phyloP scores from a whole-genome alignment of 2,329 filamentous ascomycete genomes.

The Cladophialophora carrionii region DNA sequence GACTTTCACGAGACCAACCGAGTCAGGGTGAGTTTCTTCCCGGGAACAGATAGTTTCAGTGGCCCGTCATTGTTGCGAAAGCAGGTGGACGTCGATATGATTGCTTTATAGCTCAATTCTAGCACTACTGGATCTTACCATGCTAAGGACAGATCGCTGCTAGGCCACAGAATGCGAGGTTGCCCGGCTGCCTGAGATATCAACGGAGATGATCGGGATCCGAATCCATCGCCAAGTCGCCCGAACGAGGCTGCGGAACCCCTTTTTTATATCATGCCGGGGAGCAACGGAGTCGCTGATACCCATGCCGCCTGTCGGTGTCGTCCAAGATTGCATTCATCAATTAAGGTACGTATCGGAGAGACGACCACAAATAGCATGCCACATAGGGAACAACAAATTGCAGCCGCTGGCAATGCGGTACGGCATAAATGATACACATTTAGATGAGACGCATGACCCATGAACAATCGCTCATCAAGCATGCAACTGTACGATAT shows the following conservation, averaged over 20 bases:
- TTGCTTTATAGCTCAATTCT: not conserved
- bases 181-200: not conserved
- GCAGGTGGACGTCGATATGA: not conserved
- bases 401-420: conserved; percentile 4
- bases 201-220: not conserved
- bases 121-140: not conserved
- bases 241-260: not conserved
- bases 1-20: not conserved
- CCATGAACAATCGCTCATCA: conserved; percentile 10
- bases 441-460: conserved; percentile 16
- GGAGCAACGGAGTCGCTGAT: not conserved
- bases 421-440: conserved; percentile 11
- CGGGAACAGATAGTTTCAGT: not conserved
- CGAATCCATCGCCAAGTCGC: not conserved
- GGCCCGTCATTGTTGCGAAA: not conserved
- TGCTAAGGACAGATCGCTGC: not conserved
- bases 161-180: not conserved
- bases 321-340: not conserved
- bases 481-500: conserved; percentile 2
- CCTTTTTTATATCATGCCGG: not conserved
- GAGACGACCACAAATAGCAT: not conserved
- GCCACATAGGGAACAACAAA: not conserved
- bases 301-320: too few relatives aligned
- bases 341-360: not conserved
- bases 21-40: not conserved